Conservation (phyloP, 2,329 filamentous ascomycete genomes). For the Pestalotiopsis sp. region DNA sequence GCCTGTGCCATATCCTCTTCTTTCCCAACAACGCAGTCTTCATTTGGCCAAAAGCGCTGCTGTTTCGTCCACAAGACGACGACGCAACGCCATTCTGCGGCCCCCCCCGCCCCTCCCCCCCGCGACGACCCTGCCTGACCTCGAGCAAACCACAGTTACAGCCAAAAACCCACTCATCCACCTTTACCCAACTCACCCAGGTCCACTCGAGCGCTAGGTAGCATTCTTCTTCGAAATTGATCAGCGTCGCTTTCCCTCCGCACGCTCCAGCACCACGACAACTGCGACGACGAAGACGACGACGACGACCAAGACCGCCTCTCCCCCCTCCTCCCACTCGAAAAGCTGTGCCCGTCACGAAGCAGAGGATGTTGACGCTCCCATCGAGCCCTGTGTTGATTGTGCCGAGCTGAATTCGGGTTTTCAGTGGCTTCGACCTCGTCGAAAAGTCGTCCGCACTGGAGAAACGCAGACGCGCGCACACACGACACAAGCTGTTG, state of each 20-base stretch:
- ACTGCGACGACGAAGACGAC: background rate
- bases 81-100: background rate
- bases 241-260: conserved; percentile 7
- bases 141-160: conserved; percentile 2
- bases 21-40: background rate
- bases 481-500: background rate
- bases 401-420: background rate
- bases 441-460: background rate
- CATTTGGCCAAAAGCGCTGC: background rate
- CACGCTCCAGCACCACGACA: background rate
- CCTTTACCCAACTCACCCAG: conserved; percentile 1
- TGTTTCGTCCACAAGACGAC: background rate
- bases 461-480: background rate
- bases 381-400: background rate
- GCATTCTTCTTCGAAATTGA: conserved; percentile 14
- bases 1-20: no score
- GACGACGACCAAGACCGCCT: background rate
- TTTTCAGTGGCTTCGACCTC: background rate
- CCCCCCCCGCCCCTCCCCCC: background rate
- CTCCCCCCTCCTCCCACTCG: background rate
- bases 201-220: conserved; percentile 4
- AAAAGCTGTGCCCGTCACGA: background rate
- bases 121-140: background rate
- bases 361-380: background rate
- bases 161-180: background rate